These are phyloP conservation scores for Ailanthus altissimus DNA, from an alignment of 345 rosid species.

Conservation along the genomic window DNA sequence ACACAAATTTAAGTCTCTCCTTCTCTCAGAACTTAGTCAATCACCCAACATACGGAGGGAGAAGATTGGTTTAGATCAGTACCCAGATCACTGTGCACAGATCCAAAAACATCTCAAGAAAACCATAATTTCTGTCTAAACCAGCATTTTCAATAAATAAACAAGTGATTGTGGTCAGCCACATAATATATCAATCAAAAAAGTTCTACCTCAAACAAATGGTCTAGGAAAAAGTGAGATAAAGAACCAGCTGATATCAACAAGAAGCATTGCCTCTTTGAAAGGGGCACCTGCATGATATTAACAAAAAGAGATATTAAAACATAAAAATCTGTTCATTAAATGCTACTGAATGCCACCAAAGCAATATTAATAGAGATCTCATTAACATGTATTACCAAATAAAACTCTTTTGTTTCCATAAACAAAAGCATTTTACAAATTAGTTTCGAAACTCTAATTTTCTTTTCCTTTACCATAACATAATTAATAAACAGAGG, in stretches of 20 bases:
- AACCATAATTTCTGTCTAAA: not conserved
- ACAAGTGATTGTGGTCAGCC: not conserved
- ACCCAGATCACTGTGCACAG: not conserved
- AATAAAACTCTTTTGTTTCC: not conserved
- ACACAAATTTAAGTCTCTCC: not conserved
- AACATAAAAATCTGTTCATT: not conserved
- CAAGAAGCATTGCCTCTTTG: constrained; percentile 54
- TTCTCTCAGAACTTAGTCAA: not conserved
- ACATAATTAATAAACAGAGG: not conserved
- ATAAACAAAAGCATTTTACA: not conserved
- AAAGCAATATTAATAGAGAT: not conserved
- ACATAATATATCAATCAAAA: not conserved
- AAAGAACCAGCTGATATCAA: constrained; percentile 58
- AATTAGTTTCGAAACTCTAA: not conserved
- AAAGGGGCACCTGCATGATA: constrained; percentile 49
- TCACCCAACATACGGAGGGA: not conserved
- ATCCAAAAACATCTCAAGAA: not conserved
- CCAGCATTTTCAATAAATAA: not conserved
- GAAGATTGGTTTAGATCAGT: not conserved
- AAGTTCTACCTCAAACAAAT: constrained; percentile 60
- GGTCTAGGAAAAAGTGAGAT: constrained; percentile 74
- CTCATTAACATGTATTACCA: not conserved
- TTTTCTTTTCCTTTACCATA: no score
- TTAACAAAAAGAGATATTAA: not conserved
- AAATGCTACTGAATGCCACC: not conserved